Evolutionary conservation across 2,329 filamentous ascomycete species (phyloP), one percentile per base, ranked within the genome.

Genomic region (Exophiala viscosa): DNA sequence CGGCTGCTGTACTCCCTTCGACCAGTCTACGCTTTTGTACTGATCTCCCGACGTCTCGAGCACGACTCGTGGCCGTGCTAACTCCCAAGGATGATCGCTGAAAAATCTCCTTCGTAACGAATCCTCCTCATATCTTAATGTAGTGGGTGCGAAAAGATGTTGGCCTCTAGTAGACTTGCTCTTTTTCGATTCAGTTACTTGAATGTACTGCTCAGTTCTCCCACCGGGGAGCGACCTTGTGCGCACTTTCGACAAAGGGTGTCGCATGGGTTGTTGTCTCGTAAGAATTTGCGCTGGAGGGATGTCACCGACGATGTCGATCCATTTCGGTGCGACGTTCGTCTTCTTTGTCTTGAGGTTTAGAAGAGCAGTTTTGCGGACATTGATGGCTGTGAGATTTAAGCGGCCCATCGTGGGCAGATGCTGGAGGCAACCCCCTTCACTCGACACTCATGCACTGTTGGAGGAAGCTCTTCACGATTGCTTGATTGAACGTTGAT

Each of bases 81-180:
- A 75, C 73, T 99, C 93, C 93, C 93, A 99, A 4, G 93, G 93
- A 69, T 99, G 93, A 70, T 99, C 92, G 65, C 80, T 83, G 76
- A 88, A 99, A 74, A 97, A 99, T 23, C 85, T 82, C 61, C 73
- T 77, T 59, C 93, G 85, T 65, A 99, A 77, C 55, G 75, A 72
- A 71, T 99, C 93, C 70, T 99, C 93, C 55, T 87, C 82, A 68
- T 93, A 96, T 48, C 74, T 75, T 59, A 99, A 85, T 52, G 76
- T 73, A 60, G 90, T 81, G 1, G 93, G 93, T 63, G 85, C 83
- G 76, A 91, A 97, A 63, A 96, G 74, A 62, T 83, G 70, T 83
- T 90, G 28, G 86, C 78, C 69, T 33, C 45, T 54, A 20, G 85
- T 87, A 67, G 73, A 71, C 64, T 78, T 82, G n/a, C 68, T 67